Evolutionary conservation across 2,329 filamentous ascomycete species (phyloP).

Genomic region (Colletotrichum horii): DNA sequence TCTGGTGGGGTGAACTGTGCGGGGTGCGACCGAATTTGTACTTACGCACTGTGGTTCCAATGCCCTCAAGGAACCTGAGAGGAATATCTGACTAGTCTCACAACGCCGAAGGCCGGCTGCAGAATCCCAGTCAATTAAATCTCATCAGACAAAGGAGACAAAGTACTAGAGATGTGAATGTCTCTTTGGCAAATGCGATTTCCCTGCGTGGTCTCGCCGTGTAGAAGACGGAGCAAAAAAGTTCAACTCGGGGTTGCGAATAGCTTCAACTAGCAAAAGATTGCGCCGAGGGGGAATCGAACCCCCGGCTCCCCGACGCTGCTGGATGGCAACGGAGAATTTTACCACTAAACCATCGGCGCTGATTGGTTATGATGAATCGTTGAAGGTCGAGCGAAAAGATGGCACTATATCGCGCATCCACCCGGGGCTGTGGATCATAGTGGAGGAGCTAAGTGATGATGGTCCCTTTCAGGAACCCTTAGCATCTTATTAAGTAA

Average conservation of each 20-base stretch:
- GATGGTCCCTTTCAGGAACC: not conserved
- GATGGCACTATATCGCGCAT: not conserved
- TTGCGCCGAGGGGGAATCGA: not conserved
- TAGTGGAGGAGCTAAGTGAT: not conserved
- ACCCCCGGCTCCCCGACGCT: not conserved
- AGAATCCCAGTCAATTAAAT: fast-evolving
- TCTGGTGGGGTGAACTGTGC: not conserved
- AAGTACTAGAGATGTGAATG: too few relatives aligned
- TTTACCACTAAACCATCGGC: slow-evolving; percentile 8
- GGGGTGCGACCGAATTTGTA: not conserved
- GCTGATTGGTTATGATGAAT: not conserved
- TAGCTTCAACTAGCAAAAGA: not conserved
- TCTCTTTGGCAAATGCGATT: too few relatives aligned
- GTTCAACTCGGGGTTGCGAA: fast-evolving
- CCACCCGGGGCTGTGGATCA: not conserved
- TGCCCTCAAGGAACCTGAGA: not conserved
- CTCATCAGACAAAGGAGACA: not conserved
- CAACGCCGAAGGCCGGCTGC: too few relatives aligned
- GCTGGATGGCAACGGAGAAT: slow-evolving; percentile 1
- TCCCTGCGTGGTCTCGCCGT: not conserved
- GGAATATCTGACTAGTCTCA: not conserved
- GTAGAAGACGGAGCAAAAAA: not conserved
- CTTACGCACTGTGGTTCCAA: not conserved
- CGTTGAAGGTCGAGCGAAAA: fast-evolving
- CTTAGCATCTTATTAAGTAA: not conserved